Evolutionary conservation across 1,284 basidiomycete genomes (phyloP).

Genomic region (Gomphus bonarii): DNA sequence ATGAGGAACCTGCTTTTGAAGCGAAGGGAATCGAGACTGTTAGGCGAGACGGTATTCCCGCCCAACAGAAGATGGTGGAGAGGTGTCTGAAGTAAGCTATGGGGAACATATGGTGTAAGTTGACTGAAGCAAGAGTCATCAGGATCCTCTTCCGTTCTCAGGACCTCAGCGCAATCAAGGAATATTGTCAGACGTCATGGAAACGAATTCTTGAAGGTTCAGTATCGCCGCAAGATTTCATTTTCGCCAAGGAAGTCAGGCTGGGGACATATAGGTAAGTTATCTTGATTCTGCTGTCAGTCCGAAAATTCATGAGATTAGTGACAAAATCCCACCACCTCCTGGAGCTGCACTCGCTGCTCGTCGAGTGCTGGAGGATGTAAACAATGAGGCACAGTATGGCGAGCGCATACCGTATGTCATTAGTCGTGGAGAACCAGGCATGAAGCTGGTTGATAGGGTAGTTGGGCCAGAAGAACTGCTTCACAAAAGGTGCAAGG

Average conservation of each 20-base stretch:
- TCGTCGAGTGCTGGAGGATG: constrained; percentile 64
- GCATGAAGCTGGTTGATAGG: constrained; percentile 68
- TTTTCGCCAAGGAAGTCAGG: constrained; percentile 89
- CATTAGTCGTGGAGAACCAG: constrained; percentile 59
- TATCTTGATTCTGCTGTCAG: not conserved
- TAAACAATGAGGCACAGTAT: constrained; percentile 80
- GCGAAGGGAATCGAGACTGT: constrained; percentile 98
- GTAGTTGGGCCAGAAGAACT: constrained; percentile 76
- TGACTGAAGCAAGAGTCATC: not conserved
- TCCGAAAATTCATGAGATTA: constrained; percentile 14
- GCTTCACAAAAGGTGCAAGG: constrained; percentile 53
- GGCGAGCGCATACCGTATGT: constrained; percentile 92
- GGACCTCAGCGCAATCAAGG: constrained; percentile 83
- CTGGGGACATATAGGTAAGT: constrained; percentile 83
- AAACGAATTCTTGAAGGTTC: constrained; percentile 73
- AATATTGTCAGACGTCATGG: constrained; percentile 84
- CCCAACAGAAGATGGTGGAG: constrained; percentile 86
- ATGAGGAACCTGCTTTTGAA: constrained; percentile 76
- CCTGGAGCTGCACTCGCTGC: constrained; percentile 87
- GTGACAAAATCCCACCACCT: constrained; percentile 77
- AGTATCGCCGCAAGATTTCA: constrained; percentile 82
- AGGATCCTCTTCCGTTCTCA: constrained; percentile 85
- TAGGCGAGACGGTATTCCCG: constrained; percentile 80
- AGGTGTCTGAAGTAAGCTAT: constrained; percentile 66
- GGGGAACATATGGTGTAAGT: not conserved